Percentiles rank a stretch among this genome's conserved stretches.
Conservation (phyloP, 805 yeast genomes). For the Zygosaccharomyces rouxii region DNA sequence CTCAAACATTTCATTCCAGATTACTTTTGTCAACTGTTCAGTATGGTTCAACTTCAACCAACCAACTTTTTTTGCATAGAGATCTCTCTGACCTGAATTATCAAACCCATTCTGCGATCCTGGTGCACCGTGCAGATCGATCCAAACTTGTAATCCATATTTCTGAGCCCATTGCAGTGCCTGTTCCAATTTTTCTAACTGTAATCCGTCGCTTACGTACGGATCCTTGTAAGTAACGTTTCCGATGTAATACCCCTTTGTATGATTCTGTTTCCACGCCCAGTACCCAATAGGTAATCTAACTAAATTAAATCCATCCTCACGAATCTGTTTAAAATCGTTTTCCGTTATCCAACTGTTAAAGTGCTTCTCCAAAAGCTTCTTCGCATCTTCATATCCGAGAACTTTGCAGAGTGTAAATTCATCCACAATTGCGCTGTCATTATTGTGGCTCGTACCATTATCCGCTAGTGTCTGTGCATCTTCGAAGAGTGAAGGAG, state of each 20-base stretch:
- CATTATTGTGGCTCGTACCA: not conserved
- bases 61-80: slow-evolving; percentile 33
- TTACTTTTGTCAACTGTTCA: slow-evolving; percentile 45
- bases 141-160: slow-evolving; percentile 59
- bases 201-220: slow-evolving; percentile 53
- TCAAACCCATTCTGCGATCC: slow-evolving; percentile 87
- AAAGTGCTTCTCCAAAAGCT: slow-evolving; percentile 51
- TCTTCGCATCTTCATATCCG: slow-evolving; percentile 45
- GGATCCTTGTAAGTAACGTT: slow-evolving; percentile 46
- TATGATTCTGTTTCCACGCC: slow-evolving; percentile 51
- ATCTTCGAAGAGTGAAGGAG: slow-evolving; percentile 54
- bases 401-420: slow-evolving; percentile 47
- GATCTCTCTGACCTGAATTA: slow-evolving; percentile 64
- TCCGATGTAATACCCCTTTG: slow-evolving; percentile 14
- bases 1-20: slow-evolving; percentile 45
- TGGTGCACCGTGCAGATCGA: slow-evolving; percentile 78
- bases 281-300: slow-evolving; percentile 78
- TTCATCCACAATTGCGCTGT: slow-evolving; percentile 49
- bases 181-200: slow-evolving; percentile 56
- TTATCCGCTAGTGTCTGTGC: slow-evolving; percentile 26
- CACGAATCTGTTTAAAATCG: slow-evolving; percentile 50
- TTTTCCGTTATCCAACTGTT: slow-evolving; percentile 52
- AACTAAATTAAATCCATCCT: slow-evolving; percentile 61
- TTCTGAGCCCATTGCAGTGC: slow-evolving; percentile 66
- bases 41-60: slow-evolving; percentile 43